Evolutionary conservation across 2,329 filamentous ascomycete species (phyloP), one percentile per base, ranked within the genome.

Genomic region (Colletotrichum euphorbiae): DNA sequence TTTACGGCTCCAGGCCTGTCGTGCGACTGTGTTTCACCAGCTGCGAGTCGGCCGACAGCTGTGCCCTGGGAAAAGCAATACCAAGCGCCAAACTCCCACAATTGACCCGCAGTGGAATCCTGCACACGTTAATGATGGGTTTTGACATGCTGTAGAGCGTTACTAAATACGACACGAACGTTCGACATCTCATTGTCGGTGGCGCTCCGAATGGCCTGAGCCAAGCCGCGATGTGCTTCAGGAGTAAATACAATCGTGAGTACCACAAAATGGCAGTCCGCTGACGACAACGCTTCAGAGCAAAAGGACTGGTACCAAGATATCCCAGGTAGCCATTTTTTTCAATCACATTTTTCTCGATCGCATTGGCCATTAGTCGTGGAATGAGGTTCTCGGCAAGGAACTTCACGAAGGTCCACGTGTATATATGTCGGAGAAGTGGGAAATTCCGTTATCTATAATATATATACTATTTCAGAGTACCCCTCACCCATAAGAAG

Each of bases 21-120:
- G 60, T 46, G 60, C 12, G n/a, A 62, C 50, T 55, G 21, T 46
- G 50, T 55, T 55, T 54, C 60, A 57, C 60, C 50, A 46, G 8
- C 51, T 48, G 40, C 50, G 42, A 62, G 50, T 45, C 38, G 40
- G 60, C 31, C 60, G 50, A 62, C 40, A 50, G 60, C 60, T 62
- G 60, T 24, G 60, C n/a, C 28, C 13, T 33, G 13, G n/a, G 17
- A 62, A 62, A 48, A 62, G 60, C 60, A 62, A 62, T 40, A 5
- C 28, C 40, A 36, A 42, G 60, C 50, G 60, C 60, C 38, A 48
- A 48, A n/a, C 28, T 19, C 17, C 13, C 28, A 57, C 50, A 45
- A 28, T 13, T 4, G 38, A 36, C 51, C 60, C 40, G 60, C 60
- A 36, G 31, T 38, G 31, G 50, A 52, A 56, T 28, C 28, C 15